Evolutionary conservation across 768 basidiomycete genomes (phyloP).

Genomic region (Russula virescens): DNA sequence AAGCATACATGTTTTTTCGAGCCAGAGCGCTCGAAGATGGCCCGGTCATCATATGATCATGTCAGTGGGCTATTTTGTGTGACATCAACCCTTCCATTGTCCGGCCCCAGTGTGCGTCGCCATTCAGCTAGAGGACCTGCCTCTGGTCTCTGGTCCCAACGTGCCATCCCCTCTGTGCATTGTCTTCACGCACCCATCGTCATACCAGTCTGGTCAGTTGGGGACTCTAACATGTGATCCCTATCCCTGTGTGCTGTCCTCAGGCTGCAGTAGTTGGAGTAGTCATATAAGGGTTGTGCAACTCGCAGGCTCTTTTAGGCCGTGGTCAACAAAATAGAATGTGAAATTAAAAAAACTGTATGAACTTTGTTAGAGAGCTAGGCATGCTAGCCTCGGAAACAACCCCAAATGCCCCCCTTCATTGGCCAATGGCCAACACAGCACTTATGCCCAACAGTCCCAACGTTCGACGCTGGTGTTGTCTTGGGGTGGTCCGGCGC

Average conservation of each 20-base stretch:
- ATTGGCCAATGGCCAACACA: too few relatives aligned
- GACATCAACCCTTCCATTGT: not conserved
- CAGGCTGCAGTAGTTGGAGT: not conserved
- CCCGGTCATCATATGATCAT: not conserved
- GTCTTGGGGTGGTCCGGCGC: too few relatives aligned
- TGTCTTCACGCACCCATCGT: not conserved
- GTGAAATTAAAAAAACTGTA: too few relatives aligned
- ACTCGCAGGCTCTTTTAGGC: too few relatives aligned
- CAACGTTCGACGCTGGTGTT: too few relatives aligned
- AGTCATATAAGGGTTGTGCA: not conserved
- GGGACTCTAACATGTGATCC: not conserved
- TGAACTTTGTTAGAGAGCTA: too few relatives aligned
- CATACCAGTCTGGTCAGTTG: not conserved
- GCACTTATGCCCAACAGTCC: too few relatives aligned
- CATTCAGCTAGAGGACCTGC: too few relatives aligned
- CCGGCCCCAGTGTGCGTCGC: not conserved
- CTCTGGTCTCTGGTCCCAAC: not conserved
- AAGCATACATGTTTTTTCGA: not conserved
- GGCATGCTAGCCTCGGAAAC: too few relatives aligned
- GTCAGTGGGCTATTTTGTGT: not conserved
- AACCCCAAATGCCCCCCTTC: too few relatives aligned
- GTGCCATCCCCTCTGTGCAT: not conserved
- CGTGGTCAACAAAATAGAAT: too few relatives aligned
- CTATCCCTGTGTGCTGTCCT: not conserved
- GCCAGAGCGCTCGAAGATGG: not conserved